Base-by-base conservation (phyloP, 441 rosid genomes). In the Rhodomyrtus psidioides region DNA sequence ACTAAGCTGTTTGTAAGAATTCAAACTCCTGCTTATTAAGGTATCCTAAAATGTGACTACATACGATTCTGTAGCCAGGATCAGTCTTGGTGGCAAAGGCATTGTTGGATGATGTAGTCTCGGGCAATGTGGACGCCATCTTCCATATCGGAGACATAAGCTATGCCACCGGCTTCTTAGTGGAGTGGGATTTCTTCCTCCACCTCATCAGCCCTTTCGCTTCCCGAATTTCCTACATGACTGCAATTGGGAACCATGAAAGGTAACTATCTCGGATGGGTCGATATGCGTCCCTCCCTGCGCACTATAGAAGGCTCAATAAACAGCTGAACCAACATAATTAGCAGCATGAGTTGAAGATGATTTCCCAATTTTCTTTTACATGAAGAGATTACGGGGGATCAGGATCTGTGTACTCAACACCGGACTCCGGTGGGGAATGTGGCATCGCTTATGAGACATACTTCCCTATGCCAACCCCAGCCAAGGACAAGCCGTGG, bases 131-230 rank as follows among this genome's bases (percentile, higher is more conserved):
- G 34, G 93, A 94, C 82, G 89, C 94, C 53, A 89, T 94, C 87
- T 94, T 94, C 88, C 97, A 94, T 92, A 94, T 94, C 65, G 97
- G 97, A 86, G 97, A 94, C 87, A 94, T 94, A 84, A 94, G 97
- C 90, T 94, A 94, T 58, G 96, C 97, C 28, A 94, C 97, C 1
- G 97, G 97, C 8, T 94, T 94, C 83, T 86, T 93, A 58, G 97
- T 93, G 15, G 97, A 94, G 88, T 94, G 96, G 97, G 96, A 94
- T 74, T 94, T 70, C 88, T 94, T 94, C 86, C 95, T 94, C 59
- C 87, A 91, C 21, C 95, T 88, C 34, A 91, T 93, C 55, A 83
- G 14, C 27, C 96, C 94, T 24, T 6, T 93, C 84, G 96, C 97
- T 23, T 94, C 96, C 39, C 83, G 83, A 83, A 91, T 93, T 82